phyloP scores from a whole-genome alignment of 192 early-diverging fungal species.

The Cladochytrium replicatum region DNA sequence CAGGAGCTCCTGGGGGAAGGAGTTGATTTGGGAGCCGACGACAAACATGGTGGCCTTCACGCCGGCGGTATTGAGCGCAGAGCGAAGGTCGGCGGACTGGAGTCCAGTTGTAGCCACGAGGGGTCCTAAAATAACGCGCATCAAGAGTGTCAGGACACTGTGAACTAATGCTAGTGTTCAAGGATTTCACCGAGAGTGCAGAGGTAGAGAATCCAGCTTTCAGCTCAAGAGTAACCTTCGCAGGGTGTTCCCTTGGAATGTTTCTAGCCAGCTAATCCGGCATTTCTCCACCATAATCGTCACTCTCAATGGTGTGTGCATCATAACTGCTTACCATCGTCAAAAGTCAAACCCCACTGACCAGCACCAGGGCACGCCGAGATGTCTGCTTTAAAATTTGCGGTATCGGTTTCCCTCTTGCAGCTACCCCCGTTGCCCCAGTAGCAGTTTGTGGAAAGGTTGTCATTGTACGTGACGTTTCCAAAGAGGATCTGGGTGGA shows the following conservation, averaged over 20 bases:
- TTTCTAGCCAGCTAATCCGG: not conserved
- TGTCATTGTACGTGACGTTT: constrained; percentile 5
- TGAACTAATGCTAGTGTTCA: no score
- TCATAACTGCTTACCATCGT: no score
- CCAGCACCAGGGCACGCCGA: constrained; percentile 7
- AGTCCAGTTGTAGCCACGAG: no score
- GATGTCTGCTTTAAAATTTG: constrained; percentile 15
- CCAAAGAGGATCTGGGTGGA: not conserved
- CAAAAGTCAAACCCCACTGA: constrained; percentile 16
- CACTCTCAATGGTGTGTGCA: no score
- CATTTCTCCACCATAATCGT: no score
- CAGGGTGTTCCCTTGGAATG: constrained; percentile 3
- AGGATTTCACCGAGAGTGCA: no score
- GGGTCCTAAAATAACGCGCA: no score
- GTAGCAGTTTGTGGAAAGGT: constrained; percentile 21
- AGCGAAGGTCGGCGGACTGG: no score
- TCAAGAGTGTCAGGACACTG: no score
- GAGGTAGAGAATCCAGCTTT: no score
- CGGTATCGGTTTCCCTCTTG: constrained; percentile 1
- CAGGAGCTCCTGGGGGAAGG: constrained; percentile 2
- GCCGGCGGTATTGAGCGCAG: no score
- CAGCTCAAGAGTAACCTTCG: constrained; percentile 11
- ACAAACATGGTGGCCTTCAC: constrained; percentile 12
- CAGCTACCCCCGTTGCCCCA: constrained; percentile 12
- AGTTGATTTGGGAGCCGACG: constrained; percentile 1